Evolutionary conservation across 176 grass and related monocot genomes (phyloP).

Genomic region (Oryza punctata): DNA sequence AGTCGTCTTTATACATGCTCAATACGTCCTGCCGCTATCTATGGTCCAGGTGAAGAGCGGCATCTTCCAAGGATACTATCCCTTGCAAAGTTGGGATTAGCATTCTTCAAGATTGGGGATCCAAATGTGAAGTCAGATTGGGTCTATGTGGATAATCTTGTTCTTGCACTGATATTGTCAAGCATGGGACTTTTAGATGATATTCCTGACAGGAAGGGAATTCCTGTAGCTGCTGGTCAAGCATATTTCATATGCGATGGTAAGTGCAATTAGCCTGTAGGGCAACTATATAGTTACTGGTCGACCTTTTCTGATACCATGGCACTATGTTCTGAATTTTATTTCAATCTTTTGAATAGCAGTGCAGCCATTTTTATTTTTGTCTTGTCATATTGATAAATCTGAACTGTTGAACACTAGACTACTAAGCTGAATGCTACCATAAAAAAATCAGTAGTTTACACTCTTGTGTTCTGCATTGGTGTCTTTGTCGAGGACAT

Average conservation of each 20-base stretch:
- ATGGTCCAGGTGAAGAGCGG: constrained; percentile 86
- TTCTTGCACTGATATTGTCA: constrained; percentile 85
- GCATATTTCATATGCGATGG: constrained; percentile 95
- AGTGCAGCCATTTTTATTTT: not conserved
- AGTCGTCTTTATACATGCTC: constrained; percentile 80
- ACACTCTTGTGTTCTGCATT: not conserved
- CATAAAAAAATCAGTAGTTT: not conserved
- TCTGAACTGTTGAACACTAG: not conserved
- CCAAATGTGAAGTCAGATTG: constrained; percentile 86
- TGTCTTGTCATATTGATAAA: not conserved
- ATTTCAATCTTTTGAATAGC: not conserved
- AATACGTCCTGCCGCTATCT: constrained; percentile 88
- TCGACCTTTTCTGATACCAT: not conserved
- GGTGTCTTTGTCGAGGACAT: not conserved
- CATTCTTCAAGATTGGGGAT: constrained; percentile 74
- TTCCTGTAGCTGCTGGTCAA: constrained; percentile 74
- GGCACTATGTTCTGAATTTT: not conserved
- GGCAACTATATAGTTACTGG: not conserved
- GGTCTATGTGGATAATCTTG: constrained; percentile 92
- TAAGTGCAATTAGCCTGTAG: constrained; percentile 45
- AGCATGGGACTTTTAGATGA: constrained; percentile 86
- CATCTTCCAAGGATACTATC: constrained; percentile 91
- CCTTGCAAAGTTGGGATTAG: constrained; percentile 82
- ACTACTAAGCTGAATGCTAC: not conserved
- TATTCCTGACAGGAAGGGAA: constrained; percentile 69